phyloP scores from a whole-genome alignment of 208 protist species.

The Strigomonas galati region DNA sequence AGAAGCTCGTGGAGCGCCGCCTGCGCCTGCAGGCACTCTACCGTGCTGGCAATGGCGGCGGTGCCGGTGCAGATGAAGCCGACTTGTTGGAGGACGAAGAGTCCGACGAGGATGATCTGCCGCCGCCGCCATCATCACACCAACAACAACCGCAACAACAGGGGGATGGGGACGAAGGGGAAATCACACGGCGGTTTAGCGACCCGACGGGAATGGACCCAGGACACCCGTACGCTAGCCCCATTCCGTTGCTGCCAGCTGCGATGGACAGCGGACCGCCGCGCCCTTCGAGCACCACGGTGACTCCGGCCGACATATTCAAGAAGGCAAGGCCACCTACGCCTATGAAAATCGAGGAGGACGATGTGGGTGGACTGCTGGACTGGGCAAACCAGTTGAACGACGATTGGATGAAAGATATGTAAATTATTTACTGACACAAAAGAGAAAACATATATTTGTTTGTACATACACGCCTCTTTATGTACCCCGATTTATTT shows the following conservation, averaged over 20 bases:
- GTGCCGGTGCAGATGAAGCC: constrained; percentile 10
- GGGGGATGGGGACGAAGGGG: background rate
- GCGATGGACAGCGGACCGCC: too few relatives aligned
- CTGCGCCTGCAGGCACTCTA: constrained; percentile 5
- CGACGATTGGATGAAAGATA: constrained; percentile 28
- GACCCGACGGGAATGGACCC: constrained; percentile 7
- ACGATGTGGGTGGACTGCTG: constrained; percentile 37
- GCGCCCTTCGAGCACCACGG: background rate
- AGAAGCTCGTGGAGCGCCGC: background rate
- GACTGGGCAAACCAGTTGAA: constrained; percentile 53
- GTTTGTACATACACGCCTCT: too few relatives aligned
- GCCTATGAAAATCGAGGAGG: constrained; percentile 22
- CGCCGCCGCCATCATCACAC: too few relatives aligned
- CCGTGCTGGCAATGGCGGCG: background rate
- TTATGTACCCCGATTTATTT: too few relatives aligned
- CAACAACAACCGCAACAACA: background rate
- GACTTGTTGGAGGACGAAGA: constrained; percentile 12
- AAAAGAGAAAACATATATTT: too few relatives aligned
- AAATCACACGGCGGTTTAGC: constrained; percentile 12
- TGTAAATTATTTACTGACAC: constrained; percentile 23
- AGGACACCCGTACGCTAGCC: too few relatives aligned
- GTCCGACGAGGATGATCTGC: constrained; percentile 1
- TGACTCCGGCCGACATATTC: constrained; percentile 8
- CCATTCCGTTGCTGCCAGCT: too few relatives aligned
- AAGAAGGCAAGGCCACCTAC: background rate